A percentile compares a stretch with the other conserved stretches of the same genome.
These are phyloP conservation scores for Fusarium tricinctum DNA, from an alignment of 2,329 filamentous ascomycete species.

Conservation along the genomic window DNA sequence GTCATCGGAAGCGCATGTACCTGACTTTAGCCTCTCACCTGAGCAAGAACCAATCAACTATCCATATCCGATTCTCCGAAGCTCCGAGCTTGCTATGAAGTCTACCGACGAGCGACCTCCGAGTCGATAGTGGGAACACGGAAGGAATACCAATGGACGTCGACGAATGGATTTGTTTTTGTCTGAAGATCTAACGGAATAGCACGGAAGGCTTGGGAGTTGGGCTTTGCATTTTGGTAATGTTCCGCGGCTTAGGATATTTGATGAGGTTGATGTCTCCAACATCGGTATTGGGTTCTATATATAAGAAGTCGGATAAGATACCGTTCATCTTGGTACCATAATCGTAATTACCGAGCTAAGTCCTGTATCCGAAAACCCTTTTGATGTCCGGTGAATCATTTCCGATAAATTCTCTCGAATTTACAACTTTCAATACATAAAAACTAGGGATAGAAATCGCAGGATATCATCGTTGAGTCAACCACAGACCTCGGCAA, in stretches of 20 bases:
- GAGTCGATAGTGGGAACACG: constrained; percentile 33
- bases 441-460: constrained; percentile 16
- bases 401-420: constrained; percentile 24
- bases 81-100: constrained; percentile 37
- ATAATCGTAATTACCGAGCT: constrained; percentile 5
- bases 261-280: constrained; percentile 4
- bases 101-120: constrained; percentile 19
- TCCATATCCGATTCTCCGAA: constrained; percentile 44
- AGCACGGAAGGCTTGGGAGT: constrained; percentile 2
- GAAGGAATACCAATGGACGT: constrained; percentile 26
- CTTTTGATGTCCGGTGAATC: constrained; percentile 23
- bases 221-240: background rate
- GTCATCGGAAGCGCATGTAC: constrained; percentile 20
- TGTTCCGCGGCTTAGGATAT: constrained; percentile 10
- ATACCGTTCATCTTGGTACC: background rate
- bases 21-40: constrained; percentile 6
- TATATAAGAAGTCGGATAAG: background rate
- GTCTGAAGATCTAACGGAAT: constrained; percentile 15
- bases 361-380: background rate
- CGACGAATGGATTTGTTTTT: constrained; percentile 12
- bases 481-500: constrained; percentile 39
- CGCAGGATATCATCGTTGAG: constrained; percentile 9
- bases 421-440: background rate
- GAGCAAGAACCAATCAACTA: background rate
- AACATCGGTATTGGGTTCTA: background rate